Evolutionary conservation across 805 yeast species (phyloP).

Genomic region (Monosporozyma aquatica): DNA sequence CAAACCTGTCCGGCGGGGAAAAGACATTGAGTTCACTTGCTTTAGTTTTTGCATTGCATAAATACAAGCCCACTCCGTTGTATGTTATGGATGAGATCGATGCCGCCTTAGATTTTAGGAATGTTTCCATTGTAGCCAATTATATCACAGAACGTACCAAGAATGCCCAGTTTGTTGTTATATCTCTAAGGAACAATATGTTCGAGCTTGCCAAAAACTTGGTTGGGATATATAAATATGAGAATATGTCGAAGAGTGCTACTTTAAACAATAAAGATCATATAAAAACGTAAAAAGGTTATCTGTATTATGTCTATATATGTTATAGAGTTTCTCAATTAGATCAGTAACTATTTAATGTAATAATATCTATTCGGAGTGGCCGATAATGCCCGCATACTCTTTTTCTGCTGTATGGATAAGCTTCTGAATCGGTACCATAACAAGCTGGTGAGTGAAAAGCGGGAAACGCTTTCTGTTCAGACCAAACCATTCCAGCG

Average conservation of each 20-base stretch:
- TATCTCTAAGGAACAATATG: conserved; percentile 93
- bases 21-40: conserved; percentile 93
- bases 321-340: too few relatives aligned
- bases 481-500: conserved; percentile 95
- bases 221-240: conserved; percentile 90
- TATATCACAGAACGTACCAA: conserved; percentile 92
- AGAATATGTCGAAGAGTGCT: conserved; percentile 82
- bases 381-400: conserved; percentile 36
- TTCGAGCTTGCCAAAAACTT: conserved; percentile 90
- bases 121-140: conserved; percentile 94
- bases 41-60: conserved; percentile 89
- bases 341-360: too few relatives aligned
- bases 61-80: conserved; percentile 92
- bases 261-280: conserved; percentile 58
- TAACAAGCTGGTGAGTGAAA: conserved; percentile 71
- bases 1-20: conserved; percentile 95
- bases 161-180: conserved; percentile 93
- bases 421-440: conserved; percentile 62
- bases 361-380: conserved; percentile 18
- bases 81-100: conserved; percentile 99
- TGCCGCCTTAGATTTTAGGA: conserved; percentile 95
- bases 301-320: too few relatives aligned
- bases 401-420: conserved; percentile 55
- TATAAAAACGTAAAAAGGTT: background rate
- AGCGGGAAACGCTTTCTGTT: conserved; percentile 82